Conservation (phyloP, 2,329 filamentous ascomycete genomes). For the Ophiosphaerella herpotricha region DNA sequence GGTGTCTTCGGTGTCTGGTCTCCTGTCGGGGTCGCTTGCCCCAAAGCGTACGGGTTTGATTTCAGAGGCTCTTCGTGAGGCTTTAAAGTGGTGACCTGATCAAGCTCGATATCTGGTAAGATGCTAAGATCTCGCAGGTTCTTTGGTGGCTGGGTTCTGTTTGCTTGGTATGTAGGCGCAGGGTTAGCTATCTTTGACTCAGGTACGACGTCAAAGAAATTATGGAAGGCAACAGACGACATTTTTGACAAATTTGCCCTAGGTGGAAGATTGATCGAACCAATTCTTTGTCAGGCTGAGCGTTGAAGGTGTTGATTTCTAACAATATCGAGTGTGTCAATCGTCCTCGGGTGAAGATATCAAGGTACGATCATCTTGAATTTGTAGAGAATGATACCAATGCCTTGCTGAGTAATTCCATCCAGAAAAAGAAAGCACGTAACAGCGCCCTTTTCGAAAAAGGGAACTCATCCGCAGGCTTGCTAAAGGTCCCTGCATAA, state of each 20-base stretch:
- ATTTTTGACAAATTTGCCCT: slow-evolving; percentile 34
- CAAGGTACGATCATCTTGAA: too few relatives aligned
- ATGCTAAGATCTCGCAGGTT: slow-evolving; percentile 18
- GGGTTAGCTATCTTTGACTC: slow-evolving; percentile 43
- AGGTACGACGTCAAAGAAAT: slow-evolving; percentile 51
- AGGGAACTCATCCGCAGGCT: neutral
- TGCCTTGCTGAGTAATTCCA: too few relatives aligned
- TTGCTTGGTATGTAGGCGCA: slow-evolving; percentile 42
- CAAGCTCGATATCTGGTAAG: slow-evolving; percentile 42
- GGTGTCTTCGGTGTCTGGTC: slow-evolving; percentile 39
- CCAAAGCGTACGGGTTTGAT: slow-evolving; percentile 17
- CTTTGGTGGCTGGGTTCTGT: slow-evolving; percentile 15
- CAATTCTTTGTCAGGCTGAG: too few relatives aligned
- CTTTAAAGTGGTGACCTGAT: slow-evolving; percentile 24
- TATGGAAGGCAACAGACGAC: slow-evolving; percentile 39
- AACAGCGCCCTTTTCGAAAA: neutral
- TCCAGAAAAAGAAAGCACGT: too few relatives aligned
- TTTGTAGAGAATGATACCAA: too few relatives aligned
- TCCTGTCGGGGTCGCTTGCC: slow-evolving; percentile 11
- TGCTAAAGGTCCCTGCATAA: too few relatives aligned
- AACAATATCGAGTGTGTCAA: too few relatives aligned
- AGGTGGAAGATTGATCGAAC: too few relatives aligned
- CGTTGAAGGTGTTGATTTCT: too few relatives aligned
- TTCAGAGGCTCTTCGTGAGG: slow-evolving; percentile 22
- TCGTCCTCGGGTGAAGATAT: too few relatives aligned